Evolutionary conservation across 768 basidiomycete genomes (phyloP).

Genomic region (Lactarius hatsudake): DNA sequence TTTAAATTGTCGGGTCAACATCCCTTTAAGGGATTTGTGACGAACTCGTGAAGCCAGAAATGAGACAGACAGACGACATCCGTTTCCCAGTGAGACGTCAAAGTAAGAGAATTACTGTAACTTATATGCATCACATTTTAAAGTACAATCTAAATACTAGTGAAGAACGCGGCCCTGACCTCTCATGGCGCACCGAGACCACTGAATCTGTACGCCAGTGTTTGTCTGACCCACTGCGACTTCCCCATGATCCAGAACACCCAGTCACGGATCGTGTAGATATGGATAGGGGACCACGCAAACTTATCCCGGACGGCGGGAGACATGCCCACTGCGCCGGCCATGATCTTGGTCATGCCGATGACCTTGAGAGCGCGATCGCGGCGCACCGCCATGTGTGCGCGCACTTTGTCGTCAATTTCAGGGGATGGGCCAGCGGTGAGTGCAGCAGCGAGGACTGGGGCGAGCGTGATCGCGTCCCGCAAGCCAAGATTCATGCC

Average conservation of each 20-base stretch:
- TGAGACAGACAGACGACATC: not conserved
- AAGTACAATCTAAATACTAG: not conserved
- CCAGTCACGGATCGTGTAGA: slow-evolving; percentile 31
- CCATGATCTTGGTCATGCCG: slow-evolving; percentile 38
- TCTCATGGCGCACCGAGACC: slow-evolving; percentile 33
- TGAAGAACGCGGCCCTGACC: not conserved
- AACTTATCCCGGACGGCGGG: slow-evolving; percentile 32
- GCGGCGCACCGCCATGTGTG: slow-evolving; percentile 39
- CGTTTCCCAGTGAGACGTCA: not conserved
- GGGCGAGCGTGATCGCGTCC: slow-evolving; percentile 48
- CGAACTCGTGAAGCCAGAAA: not conserved
- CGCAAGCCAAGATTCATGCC: slow-evolving; percentile 61
- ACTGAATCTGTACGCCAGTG: slow-evolving; percentile 32
- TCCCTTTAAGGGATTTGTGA: not conserved
- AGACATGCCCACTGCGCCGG: slow-evolving; percentile 30
- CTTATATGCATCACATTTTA: not conserved
- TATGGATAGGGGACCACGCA: slow-evolving; percentile 23
- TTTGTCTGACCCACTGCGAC: slow-evolving; percentile 29
- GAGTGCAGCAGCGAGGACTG: slow-evolving; percentile 40
- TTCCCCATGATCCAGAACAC: slow-evolving; percentile 29
- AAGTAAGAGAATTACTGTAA: not conserved
- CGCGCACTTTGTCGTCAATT: slow-evolving; percentile 36
- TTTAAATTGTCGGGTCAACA: no score
- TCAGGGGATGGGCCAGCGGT: slow-evolving; percentile 27
- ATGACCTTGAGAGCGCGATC: slow-evolving; percentile 44